Base-by-base conservation (phyloP, 2,329 filamentous ascomycete genomes). In the Amauroascus verrucosus region DNA sequence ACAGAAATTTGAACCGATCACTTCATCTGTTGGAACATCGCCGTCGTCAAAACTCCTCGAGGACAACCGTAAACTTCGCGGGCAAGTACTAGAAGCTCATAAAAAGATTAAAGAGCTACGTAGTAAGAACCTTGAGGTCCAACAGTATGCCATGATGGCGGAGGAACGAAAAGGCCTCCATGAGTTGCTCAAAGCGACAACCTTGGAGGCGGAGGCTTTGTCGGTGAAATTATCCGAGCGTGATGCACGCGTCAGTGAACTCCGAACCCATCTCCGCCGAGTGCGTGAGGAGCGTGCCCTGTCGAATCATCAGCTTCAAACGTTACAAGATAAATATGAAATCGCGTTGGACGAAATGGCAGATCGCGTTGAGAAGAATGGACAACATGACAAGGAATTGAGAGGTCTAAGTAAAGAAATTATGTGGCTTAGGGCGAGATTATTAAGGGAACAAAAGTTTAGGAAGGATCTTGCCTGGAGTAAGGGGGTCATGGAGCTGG, bases 391-490 rank as follows among this genome's bases (percentile, higher is more conserved):
- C 48, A 82, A 84, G 44, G 82, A 88, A 62, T 81, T 96, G 51
- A 81, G 83, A 60, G 91, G 91, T 16, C 77, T 97, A 65, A 80
- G 82, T 51, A 86, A 93, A 72, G 90, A 97, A 71, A 91, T 97
- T 66, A 81, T 89, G 63, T 97, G 87, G 82, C 81, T 97, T 67
- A 82, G 89, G 62, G 87, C 88, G 1, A 82, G 85, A 50, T 86
- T 86, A 72, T 78, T 81, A 65, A 80, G 93, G 30, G 91, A 96
- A 70, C 82, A 87, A 61, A 81, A 79, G 48, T 84, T 97, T 70
- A 80, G 93, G 40, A 78, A 79, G 58, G 87, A 90, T 63, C 80
- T 91, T 30, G 86, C 86, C 7, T 95, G 85, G 71, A 88, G 88
- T 58, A 98, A 98, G 77, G 82, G 79, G 60, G 90, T 88, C 68